These are phyloP conservation scores for Clonostachys rosea DNA, from an alignment of 2,329 filamentous ascomycete genomes.

Conservation along the genomic window DNA sequence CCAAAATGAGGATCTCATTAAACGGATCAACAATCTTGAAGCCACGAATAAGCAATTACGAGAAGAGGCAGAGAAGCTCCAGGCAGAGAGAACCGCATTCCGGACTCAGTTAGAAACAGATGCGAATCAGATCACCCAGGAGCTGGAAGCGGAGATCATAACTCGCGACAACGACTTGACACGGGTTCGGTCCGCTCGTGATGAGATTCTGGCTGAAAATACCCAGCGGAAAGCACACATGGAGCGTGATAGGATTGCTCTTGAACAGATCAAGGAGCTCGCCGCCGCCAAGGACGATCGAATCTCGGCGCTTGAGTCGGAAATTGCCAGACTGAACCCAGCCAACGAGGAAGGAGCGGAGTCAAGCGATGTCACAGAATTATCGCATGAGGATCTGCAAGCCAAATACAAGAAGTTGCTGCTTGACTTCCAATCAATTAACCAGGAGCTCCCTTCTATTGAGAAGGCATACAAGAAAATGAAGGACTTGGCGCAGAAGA, in stretches of 20 bases:
- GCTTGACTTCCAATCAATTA: conserved; percentile 77
- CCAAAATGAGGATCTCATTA: conserved; percentile 90
- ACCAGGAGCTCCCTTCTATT: conserved; percentile 82
- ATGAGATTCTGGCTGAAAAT: conserved; percentile 81
- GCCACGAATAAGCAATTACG: conserved; percentile 80
- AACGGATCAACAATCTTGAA: conserved; percentile 86
- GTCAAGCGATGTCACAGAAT: conserved; percentile 43
- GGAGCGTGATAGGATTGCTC: conserved; percentile 67
- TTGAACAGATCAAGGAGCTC: conserved; percentile 75
- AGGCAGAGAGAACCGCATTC: conserved; percentile 79
- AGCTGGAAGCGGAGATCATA: conserved; percentile 78
- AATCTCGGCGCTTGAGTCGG: conserved; percentile 76
- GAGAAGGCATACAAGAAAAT: conserved; percentile 89
- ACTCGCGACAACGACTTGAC: conserved; percentile 80
- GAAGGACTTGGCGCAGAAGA: conserved; percentile 78
- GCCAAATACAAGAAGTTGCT: conserved; percentile 70
- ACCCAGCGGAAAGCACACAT: conserved; percentile 73
- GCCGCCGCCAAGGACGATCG: conserved; percentile 73
- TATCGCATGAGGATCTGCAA: conserved; percentile 68
- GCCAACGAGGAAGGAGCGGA: conserved; percentile 32
- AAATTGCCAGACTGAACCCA: conserved; percentile 67
- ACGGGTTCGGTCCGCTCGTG: conserved; percentile 76
- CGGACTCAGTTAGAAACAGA: conserved; percentile 79
- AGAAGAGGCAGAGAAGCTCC: conserved; percentile 79
- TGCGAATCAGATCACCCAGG: conserved; percentile 63